Conservation (phyloP, 805 yeast genomes). For the Maudiozyma saulgeensis region DNA sequence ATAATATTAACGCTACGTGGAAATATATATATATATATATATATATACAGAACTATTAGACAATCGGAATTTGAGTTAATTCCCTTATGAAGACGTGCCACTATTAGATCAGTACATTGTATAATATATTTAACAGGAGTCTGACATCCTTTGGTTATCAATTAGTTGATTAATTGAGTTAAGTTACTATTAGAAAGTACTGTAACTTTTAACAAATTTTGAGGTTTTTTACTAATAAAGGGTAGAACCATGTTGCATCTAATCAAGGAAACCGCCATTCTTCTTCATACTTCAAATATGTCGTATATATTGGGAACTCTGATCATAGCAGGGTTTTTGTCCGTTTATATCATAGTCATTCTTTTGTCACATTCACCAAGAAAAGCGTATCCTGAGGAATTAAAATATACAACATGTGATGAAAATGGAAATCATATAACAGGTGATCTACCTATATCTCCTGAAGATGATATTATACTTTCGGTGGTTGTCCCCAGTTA, state of each 20-base stretch:
- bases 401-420: constrained; percentile 43
- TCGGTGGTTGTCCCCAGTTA: constrained; percentile 90
- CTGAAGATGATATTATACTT: constrained; percentile 38
- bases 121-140: too few species aligned
- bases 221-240: not conserved
- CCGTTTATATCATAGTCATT: constrained; percentile 35
- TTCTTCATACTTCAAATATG: not conserved
- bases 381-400: constrained; percentile 42
- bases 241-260: not conserved
- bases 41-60: too few species aligned
- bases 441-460: constrained; percentile 21
- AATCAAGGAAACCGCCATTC: not conserved
- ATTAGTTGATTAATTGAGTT: too few species aligned
- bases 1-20: too few species aligned
- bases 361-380: constrained; percentile 59
- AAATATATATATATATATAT: too few species aligned
- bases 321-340: constrained; percentile 3
- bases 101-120: too few species aligned
- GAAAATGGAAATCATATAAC: constrained; percentile 20
- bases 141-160: too few species aligned
- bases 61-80: not conserved
- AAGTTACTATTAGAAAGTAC: too few species aligned
- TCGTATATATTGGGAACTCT: constrained; percentile 1
- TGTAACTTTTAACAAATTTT: too few species aligned
- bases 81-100: too few species aligned